Evolutionary conservation across 2,329 filamentous ascomycete species (phyloP).

Genomic region (Clarireedia paspali): DNA sequence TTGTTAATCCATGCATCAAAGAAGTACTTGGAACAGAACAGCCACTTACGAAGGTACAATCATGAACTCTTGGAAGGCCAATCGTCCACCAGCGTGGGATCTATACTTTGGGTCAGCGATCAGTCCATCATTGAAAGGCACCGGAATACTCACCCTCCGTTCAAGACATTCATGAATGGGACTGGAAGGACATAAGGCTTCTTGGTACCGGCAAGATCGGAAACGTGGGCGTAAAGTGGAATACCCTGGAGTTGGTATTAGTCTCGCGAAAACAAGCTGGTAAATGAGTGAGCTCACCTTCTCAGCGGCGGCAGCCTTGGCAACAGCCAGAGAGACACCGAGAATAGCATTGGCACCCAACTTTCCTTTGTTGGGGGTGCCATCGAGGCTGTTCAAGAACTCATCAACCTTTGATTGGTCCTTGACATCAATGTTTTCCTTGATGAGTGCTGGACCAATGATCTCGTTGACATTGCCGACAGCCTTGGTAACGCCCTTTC

Average conservation of each 20-base stretch:
- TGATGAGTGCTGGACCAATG: constrained; percentile 75
- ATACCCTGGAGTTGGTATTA: constrained; percentile 45
- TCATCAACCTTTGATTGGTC: constrained; percentile 78
- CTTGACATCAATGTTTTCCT: constrained; percentile 77
- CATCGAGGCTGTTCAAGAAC: constrained; percentile 81
- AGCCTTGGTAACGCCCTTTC: constrained; percentile 83
- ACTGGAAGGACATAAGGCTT: constrained; percentile 87
- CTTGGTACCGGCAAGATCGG: constrained; percentile 81
- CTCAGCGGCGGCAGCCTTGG: constrained; percentile 84
- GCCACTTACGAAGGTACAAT: constrained; percentile 70
- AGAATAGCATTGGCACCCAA: constrained; percentile 85
- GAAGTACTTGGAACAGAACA: not conserved
- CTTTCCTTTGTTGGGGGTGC: constrained; percentile 78
- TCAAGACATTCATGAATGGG: constrained; percentile 90
- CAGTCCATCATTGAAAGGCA: not conserved
- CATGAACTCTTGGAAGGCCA: constrained; percentile 96
- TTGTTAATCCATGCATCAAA: constrained; percentile 7
- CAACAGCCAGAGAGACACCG: constrained; percentile 75
- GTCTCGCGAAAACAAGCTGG: not conserved
- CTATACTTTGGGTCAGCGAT: constrained; percentile 35
- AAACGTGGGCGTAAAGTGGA: constrained; percentile 81
- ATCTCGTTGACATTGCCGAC: constrained; percentile 77
- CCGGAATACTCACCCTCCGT: constrained; percentile 45
- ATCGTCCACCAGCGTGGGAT: constrained; percentile 93
- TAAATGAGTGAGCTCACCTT: constrained; percentile 44